Percentiles rank a stretch among this genome's conserved stretches.
Evolutionary conservation across 2,329 filamentous ascomycete genomes (phyloP).

Genomic region (Fusarium sp.): DNA sequence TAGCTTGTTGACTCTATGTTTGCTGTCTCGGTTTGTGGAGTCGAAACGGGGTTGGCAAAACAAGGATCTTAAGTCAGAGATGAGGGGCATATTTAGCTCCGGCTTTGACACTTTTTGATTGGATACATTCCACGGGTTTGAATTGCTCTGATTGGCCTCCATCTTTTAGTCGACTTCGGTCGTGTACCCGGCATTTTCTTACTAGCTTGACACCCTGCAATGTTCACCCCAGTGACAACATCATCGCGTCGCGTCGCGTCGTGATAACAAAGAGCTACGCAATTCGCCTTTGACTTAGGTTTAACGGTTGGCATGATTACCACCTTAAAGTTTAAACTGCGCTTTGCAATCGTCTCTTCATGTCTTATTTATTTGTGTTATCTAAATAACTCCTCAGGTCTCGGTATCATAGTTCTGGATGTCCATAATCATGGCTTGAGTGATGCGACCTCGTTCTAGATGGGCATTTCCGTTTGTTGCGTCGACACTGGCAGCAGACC

Average conservation of each 20-base stretch:
- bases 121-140: neutral
- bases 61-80: neutral
- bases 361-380: neutral
- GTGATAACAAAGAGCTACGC: neutral
- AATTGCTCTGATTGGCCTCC: neutral
- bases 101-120: constrained; percentile 10
- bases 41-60: neutral
- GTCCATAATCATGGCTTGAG: constrained; percentile 35
- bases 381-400: neutral
- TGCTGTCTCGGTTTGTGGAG: neutral
- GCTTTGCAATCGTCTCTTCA: neutral
- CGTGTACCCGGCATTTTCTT: neutral
- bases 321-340: neutral
- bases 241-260: neutral
- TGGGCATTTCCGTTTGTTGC: neutral
- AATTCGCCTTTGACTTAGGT: too few relatives aligned
- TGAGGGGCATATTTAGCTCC: neutral
- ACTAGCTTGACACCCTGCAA: neutral
- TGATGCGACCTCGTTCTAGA: constrained; percentile 33
- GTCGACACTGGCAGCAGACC: neutral
- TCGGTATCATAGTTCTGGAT: constrained; percentile 17
- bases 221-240: neutral
- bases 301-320: too few relatives aligned
- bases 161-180: neutral
- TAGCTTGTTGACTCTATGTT: neutral